These are phyloP conservation scores for Ilyonectria mors-panacis DNA, from an alignment of 2,329 filamentous ascomycete species.

Conservation along the genomic window DNA sequence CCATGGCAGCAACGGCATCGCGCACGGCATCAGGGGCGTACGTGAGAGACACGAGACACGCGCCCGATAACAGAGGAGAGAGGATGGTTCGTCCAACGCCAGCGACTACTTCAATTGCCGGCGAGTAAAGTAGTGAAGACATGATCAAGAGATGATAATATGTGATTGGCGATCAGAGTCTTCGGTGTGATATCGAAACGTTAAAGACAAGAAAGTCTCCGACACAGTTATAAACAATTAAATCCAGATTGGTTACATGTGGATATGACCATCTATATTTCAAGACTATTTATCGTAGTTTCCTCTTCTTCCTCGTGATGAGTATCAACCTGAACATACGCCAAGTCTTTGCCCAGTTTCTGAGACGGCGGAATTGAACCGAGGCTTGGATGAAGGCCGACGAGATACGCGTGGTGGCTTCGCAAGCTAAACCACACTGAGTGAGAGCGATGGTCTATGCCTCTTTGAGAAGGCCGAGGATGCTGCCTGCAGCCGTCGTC, in stretches of 20 bases:
- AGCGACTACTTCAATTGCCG: conserved; percentile 26
- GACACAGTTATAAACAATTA: too few species aligned
- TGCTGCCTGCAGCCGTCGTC: neutral
- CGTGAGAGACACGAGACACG: conserved; percentile 34
- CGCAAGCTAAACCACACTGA: conserved; percentile 22
- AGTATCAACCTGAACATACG: too few species aligned
- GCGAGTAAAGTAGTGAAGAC: conserved; percentile 44
- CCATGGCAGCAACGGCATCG: conserved; percentile 29
- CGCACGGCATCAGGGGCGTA: conserved; percentile 35
- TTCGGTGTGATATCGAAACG: neutral
- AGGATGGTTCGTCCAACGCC: conserved; percentile 22
- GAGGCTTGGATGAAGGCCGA: neutral
- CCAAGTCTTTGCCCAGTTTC: too few species aligned
- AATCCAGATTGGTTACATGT: too few species aligned
- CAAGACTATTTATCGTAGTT: too few species aligned
- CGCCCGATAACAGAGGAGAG: conserved; percentile 39
- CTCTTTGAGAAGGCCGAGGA: neutral
- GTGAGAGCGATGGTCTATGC: neutral
- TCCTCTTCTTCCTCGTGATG: too few species aligned
- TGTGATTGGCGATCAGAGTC: neutral
- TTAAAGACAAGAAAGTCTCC: too few species aligned
- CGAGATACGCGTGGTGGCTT: neutral
- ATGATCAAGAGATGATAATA: conserved; percentile 19
- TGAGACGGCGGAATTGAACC: neutral
- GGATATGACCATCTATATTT: too few species aligned